Base-by-base conservation (phyloP, 2,329 filamentous ascomycete genomes). In the Sporothrix euskadiensis region DNA sequence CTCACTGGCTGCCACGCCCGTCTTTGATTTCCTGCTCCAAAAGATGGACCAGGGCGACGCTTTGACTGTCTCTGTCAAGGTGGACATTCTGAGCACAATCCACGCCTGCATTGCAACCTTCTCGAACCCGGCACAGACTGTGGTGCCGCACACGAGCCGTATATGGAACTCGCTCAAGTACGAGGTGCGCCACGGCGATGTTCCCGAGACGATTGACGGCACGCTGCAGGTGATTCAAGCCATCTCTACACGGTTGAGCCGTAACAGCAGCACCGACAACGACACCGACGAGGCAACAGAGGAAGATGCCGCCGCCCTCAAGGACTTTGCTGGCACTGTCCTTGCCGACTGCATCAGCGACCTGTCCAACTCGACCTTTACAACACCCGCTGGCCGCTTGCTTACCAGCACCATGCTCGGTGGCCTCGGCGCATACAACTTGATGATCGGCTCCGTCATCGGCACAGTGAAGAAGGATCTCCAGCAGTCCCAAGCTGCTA, bases 111-210 rank as follows among this genome's bases (percentile, higher is more conserved):
- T 89, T 22, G 82, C 83, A 14, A 78, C 83, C 39, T 89, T 88
- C 74, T 79, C 82, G 1, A 80, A 85, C 54, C 81, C 85, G 0
- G 80, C 84, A 47, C 80, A 84, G 71, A 85, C 83, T 9, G 78
- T 89, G 16, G 81, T 81, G 1, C 87, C 88, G 0, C 84, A 86
- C 68, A 80, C 83, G 22, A 82, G 84, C 69, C 83, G 85, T 61
- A 84, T 89, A 65, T 90, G 88, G 88, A 82, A 83, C 41, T 87
- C 87, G n/a, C 84, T 90, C 65, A 90, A 89, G 78, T 89, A 88
- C 74, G 88, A 90, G 75, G 88, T 89, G 14, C 85, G 88, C 47
- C 89, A 89, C 71, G 88, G 88, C 14, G 88, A 90, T 74, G 83
- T 88, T 9, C 84, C 86, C 74, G 88, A 89, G 75, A 85, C 84